Evolutionary conservation across 2,329 filamentous ascomycete species (phyloP).

Genomic region (Aspergillus sp.): DNA sequence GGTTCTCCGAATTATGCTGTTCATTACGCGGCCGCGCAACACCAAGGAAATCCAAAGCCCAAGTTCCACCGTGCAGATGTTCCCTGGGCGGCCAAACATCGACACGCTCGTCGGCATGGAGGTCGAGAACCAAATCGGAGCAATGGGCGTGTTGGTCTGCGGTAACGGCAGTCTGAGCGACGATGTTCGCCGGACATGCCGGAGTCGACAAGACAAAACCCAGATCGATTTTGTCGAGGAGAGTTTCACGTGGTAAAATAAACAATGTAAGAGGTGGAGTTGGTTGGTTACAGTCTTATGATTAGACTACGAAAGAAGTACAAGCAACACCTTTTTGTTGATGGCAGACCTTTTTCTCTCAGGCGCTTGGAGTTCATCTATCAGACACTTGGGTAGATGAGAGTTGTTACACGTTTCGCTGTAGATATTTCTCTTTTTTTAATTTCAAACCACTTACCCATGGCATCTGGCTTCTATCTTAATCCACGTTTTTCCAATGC

Average conservation of each 20-base stretch:
- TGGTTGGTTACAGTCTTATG: background rate
- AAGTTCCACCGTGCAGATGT: slow-evolving; percentile 83
- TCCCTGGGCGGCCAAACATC: slow-evolving; percentile 83
- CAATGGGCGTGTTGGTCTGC: slow-evolving; percentile 83
- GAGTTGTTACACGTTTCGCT: background rate
- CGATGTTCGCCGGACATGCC: slow-evolving; percentile 69
- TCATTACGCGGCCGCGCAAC: slow-evolving; percentile 83
- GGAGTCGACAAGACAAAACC: slow-evolving; percentile 59
- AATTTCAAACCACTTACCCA: background rate
- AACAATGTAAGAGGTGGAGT: background rate
- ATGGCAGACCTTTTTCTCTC: background rate
- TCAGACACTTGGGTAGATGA: background rate
- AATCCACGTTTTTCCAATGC: background rate
- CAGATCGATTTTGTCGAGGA: slow-evolving; percentile 77
- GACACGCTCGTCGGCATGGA: slow-evolving; percentile 77
- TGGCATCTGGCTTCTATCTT: background rate
- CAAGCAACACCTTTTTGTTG: background rate
- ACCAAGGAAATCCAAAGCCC: slow-evolving; percentile 77
- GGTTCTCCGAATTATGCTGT: slow-evolving; percentile 81
- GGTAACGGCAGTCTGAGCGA: slow-evolving; percentile 74
- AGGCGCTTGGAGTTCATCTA: slow-evolving; percentile 3
- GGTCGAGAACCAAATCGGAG: slow-evolving; percentile 76
- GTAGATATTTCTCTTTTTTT: background rate
- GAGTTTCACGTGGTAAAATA: slow-evolving; percentile 58
- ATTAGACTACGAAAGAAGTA: background rate